A percentile compares a stretch with the other conserved stretches of the same genome.
phyloP scores from a whole-genome alignment of 108 stramenopile genomes.

The Pinguiococcus pyrenoidosus region DNA sequence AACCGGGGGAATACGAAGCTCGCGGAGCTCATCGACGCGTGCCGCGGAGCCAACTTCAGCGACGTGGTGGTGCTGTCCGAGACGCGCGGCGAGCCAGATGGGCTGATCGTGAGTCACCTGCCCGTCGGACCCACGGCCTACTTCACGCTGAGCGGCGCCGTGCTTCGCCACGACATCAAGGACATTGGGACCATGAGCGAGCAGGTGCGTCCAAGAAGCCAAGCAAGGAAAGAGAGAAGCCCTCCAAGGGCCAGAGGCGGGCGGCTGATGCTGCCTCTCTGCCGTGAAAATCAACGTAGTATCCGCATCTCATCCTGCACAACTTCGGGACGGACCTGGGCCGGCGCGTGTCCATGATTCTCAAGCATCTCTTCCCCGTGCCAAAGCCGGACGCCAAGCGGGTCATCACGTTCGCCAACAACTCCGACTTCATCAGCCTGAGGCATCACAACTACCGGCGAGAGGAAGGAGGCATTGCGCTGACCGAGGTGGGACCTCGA shows the following conservation, averaged over 20 bases:
- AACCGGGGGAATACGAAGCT: slow-evolving; percentile 89
- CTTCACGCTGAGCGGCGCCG: slow-evolving; percentile 72
- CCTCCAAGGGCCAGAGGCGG: too few species aligned
- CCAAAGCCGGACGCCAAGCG: slow-evolving; percentile 67
- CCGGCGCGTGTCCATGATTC: slow-evolving; percentile 68
- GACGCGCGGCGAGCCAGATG: slow-evolving; percentile 97
- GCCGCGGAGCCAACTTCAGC: slow-evolving; percentile 75
- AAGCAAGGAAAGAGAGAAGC: too few species aligned
- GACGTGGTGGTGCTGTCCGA: slow-evolving; percentile 90
- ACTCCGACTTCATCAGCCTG: slow-evolving; percentile 86
- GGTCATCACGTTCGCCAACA: slow-evolving; percentile 85
- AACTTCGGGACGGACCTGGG: slow-evolving; percentile 69
- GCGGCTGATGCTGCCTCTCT: too few species aligned
- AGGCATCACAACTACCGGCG: slow-evolving; percentile 97
- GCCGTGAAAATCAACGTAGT: not conserved
- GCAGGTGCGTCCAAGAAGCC: too few species aligned
- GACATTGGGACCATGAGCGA: slow-evolving; percentile 79
- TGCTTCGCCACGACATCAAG: slow-evolving; percentile 88
- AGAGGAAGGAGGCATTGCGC: slow-evolving; percentile 47
- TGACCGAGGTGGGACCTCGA: slow-evolving; percentile 91
- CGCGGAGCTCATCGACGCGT: slow-evolving; percentile 75
- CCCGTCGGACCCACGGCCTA: slow-evolving; percentile 94
- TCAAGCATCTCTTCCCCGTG: slow-evolving; percentile 88
- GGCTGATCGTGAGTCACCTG: slow-evolving; percentile 88
- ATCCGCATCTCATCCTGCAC: slow-evolving; percentile 60